Base-by-base conservation (phyloP, 768 basidiomycete species). In the Psilocybe cyanescens region DNA sequence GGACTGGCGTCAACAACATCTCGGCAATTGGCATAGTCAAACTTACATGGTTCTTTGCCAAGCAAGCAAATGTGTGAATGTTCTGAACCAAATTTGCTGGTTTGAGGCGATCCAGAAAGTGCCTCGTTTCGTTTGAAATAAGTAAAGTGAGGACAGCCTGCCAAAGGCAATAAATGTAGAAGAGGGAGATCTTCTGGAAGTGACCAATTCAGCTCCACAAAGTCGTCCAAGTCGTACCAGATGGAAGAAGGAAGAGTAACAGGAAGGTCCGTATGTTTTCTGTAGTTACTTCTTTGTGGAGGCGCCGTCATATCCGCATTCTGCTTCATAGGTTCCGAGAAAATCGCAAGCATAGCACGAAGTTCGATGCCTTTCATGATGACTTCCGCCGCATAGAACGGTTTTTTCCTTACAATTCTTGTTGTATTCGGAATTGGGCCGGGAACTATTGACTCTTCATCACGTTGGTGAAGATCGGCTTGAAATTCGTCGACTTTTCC, bases 391-490 rank as follows among this genome's bases (percentile, higher is more conserved):
- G 91, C 90, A 69, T 94, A 92, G 74, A 97, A 93, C 3, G 91
- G 85, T 71, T 95, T 97, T 71, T 90, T 89, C 8, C 85, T 82
- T 5, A 87, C 76, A 3, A 82, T 79, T 69, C 88, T 88, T 17
- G 79, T 81, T n/a, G 83, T 81, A 24, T 85, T 76, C 6, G 87
- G 80, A 51, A 81, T 75, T 55, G 79, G 77, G n/a, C 87, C 86
- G 7, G 81, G 77, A 1, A 88, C 82, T 1, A 78, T 78, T 7
- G 83, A 82, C 77, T 96, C 94, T 76, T 95, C 91, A 62, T 91
- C 90, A 54, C 95, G 83, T 75, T 97, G 95, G 72, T 98, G 96
- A 78, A 96, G 83, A 70, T 98, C 96, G 48, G 91, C 93, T 64
- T 91, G 88, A 70, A 97, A 87, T 51, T 87, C 84, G 37, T 88